phyloP scores from a whole-genome alignment of 2,329 filamentous ascomycete genomes.

The Apiospora pterosperma region DNA sequence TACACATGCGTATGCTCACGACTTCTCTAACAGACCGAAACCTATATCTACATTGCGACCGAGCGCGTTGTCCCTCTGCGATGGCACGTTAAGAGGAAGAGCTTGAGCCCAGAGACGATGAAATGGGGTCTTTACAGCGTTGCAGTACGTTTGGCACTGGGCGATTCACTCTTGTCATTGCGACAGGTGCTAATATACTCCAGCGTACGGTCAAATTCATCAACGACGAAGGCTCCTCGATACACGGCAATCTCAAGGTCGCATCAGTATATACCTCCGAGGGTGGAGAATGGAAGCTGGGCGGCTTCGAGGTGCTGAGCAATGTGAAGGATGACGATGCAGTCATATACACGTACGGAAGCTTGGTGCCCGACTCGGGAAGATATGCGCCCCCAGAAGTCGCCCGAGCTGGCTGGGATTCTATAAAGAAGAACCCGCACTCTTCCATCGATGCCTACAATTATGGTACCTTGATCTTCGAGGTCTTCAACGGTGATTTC shows the following conservation, averaged over 20 bases:
- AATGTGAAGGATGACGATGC: slow-evolving; percentile 96
- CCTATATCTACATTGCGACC: slow-evolving; percentile 93
- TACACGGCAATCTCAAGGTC: slow-evolving; percentile 83
- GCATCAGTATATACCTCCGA: slow-evolving; percentile 91
- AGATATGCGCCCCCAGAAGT: slow-evolving; percentile 87
- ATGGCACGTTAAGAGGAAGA: slow-evolving; percentile 88
- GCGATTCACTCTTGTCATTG: not conserved
- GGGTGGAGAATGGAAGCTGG: slow-evolving; percentile 96
- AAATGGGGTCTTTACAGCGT: slow-evolving; percentile 94
- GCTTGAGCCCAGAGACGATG: slow-evolving; percentile 82
- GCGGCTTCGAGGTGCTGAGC: slow-evolving; percentile 89
- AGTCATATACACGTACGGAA: slow-evolving; percentile 89
- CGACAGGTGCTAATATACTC: slow-evolving; percentile 2
- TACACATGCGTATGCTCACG: not conserved
- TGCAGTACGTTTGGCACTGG: slow-evolving; percentile 52
- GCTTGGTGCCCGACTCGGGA: slow-evolving; percentile 78
- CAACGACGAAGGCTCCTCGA: slow-evolving; percentile 86
- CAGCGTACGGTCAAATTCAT: slow-evolving; percentile 93
- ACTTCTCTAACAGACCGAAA: slow-evolving; percentile 68
- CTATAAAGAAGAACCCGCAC: slow-evolving; percentile 77
- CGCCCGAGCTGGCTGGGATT: slow-evolving; percentile 83
- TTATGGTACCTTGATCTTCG: slow-evolving; percentile 79
- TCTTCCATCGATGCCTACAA: slow-evolving; percentile 84
- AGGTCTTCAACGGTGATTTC: slow-evolving; percentile 88
- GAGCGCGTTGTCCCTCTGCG: slow-evolving; percentile 82